Percentiles rank a stretch among this genome's conserved stretches.
Evolutionary conservation across 176 grass and related monocot species (phyloP).

Genomic region (Puya raimondii): DNA sequence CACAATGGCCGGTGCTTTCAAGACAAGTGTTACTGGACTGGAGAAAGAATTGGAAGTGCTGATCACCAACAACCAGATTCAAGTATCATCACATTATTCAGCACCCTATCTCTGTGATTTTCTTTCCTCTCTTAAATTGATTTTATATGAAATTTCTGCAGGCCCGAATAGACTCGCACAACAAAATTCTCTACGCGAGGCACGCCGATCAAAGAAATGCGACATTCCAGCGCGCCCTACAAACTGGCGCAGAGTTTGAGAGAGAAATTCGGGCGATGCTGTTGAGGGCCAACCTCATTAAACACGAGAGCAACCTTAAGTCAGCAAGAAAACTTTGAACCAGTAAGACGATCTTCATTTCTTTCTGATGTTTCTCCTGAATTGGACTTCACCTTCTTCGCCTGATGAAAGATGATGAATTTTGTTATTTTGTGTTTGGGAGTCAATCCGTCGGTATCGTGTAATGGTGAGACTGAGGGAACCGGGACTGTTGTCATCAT

Average conservation of each 20-base stretch:
- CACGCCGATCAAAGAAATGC: slow-evolving; percentile 78
- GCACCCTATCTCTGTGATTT: neutral
- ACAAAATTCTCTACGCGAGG: slow-evolving; percentile 88
- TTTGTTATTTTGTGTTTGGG: neutral
- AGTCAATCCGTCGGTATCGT: neutral
- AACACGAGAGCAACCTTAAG: slow-evolving; percentile 58
- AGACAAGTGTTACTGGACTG: slow-evolving; percentile 56
- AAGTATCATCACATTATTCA: slow-evolving; percentile 33
- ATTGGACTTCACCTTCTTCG: neutral
- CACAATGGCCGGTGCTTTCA: slow-evolving; percentile 88
- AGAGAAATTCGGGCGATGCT: slow-evolving; percentile 76
- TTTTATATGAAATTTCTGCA: slow-evolving; percentile 29
- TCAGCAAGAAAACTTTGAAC: slow-evolving; percentile 17
- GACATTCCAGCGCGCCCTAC: slow-evolving; percentile 75
- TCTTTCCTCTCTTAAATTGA: neutral
- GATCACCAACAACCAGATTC: slow-evolving; percentile 78
- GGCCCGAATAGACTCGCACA: slow-evolving; percentile 97
- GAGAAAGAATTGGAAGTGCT: slow-evolving; percentile 89
- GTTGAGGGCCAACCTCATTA: slow-evolving; percentile 85
- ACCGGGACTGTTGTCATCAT: neutral
- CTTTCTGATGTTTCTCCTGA: slow-evolving; percentile 4
- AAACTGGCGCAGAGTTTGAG: slow-evolving; percentile 78
- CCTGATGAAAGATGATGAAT: neutral
- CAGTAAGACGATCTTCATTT: neutral
- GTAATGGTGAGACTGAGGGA: neutral